Evolutionary conservation across 805 yeast genomes (phyloP).

Genomic region (Vanderwaltozyma verrucispora): DNA sequence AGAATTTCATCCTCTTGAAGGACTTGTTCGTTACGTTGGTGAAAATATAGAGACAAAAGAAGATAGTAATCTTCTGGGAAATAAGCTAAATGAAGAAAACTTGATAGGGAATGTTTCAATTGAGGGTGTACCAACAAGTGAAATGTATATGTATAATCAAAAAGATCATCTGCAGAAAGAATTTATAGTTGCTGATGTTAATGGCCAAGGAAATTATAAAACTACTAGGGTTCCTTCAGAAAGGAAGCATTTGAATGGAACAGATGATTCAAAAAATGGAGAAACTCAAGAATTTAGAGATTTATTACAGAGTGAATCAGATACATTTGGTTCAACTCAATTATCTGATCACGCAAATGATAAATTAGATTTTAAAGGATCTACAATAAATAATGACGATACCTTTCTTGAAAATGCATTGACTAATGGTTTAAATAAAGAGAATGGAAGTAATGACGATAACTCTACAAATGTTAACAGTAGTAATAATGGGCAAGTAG

Average conservation of each 20-base stretch:
- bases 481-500: neutral
- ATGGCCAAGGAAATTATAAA: neutral
- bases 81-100: neutral
- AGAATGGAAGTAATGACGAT: neutral
- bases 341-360: neutral
- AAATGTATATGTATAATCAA: slow-evolving; percentile 14
- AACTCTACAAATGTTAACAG: neutral
- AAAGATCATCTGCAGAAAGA: too few species aligned
- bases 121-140: slow-evolving; percentile 5
- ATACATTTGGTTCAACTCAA: neutral
- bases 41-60: slow-evolving; percentile 4
- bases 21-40: slow-evolving; percentile 4
- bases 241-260: neutral
- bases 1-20: slow-evolving; percentile 3
- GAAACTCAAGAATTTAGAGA: neutral
- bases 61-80: neutral
- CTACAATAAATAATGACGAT: neutral
- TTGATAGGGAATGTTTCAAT: neutral
- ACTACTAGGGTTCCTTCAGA: neutral
- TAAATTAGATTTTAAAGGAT: neutral
- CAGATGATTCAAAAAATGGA: too few species aligned
- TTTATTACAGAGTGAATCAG: neutral
- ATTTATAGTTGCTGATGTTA: too few species aligned
- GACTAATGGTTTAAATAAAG: neutral
- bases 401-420: neutral